These are phyloP conservation scores for Phylloporus arenicola DNA, from an alignment of 768 basidiomycete genomes.

Conservation along the genomic window DNA sequence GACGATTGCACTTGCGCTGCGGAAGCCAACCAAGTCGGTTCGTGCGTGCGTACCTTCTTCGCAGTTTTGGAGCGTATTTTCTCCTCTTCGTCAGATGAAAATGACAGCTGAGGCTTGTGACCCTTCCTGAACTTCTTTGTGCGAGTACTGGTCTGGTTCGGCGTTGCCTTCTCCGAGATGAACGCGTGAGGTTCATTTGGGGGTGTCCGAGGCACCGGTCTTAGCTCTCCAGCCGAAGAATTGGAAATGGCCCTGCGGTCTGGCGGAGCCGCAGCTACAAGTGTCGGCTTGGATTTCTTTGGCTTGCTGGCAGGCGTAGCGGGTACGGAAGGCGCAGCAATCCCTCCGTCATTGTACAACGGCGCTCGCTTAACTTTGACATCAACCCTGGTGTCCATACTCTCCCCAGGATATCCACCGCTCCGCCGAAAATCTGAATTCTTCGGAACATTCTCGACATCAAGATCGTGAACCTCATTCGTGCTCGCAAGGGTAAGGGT, in stretches of 20 bases:
- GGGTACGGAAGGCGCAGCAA: neutral
- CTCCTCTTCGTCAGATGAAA: slow-evolving; percentile 77
- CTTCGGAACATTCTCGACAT: slow-evolving; percentile 9
- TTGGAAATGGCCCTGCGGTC: slow-evolving; percentile 5
- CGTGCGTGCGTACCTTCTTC: slow-evolving; percentile 53
- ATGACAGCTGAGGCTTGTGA: slow-evolving; percentile 38
- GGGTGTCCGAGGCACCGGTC: slow-evolving; percentile 22
- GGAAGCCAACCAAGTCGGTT: slow-evolving; percentile 27
- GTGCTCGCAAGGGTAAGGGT: slow-evolving; percentile 28
- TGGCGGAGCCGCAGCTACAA: neutral
- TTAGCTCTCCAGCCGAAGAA: slow-evolving; percentile 3
- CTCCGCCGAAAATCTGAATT: slow-evolving; percentile 7
- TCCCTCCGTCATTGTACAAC: slow-evolving; percentile 39
- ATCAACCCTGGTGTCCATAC: slow-evolving; percentile 15
- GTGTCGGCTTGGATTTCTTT: slow-evolving; percentile 12
- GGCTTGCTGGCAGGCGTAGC: slow-evolving; percentile 12
- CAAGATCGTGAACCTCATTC: slow-evolving; percentile 12
- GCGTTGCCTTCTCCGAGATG: slow-evolving; percentile 16
- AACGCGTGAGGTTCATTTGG: slow-evolving; percentile 12
- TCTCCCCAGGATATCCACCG: slow-evolving; percentile 15
- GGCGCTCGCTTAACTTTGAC: slow-evolving; percentile 44
- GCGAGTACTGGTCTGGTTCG: slow-evolving; percentile 9
- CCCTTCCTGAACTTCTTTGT: slow-evolving; percentile 29
- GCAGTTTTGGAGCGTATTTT: slow-evolving; percentile 51
- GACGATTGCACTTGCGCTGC: slow-evolving; percentile 17